These are phyloP conservation scores for Rhizopus sp. DNA, from an alignment of 371 early-diverging fungal species.

Conservation along the genomic window DNA sequence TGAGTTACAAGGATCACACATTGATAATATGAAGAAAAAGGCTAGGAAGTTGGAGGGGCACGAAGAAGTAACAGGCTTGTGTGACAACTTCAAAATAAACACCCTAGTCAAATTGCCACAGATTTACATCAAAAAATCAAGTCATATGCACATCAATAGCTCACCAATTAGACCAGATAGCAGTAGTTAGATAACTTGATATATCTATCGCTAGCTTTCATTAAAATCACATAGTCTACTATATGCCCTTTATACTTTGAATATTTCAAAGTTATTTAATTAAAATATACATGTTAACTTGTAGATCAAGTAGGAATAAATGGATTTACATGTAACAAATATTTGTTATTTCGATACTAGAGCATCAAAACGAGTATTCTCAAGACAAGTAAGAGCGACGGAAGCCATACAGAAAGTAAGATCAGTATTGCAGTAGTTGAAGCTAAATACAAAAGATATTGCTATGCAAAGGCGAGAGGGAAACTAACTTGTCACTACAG, in stretches of 20 bases:
- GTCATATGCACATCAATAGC: conserved; percentile 19
- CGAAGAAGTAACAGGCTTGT: conserved; percentile 18
- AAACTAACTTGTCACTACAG: conserved; percentile 15
- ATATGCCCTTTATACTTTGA: conserved; percentile 24
- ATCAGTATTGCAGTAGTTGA: conserved; percentile 21
- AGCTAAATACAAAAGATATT: conserved; percentile 23
- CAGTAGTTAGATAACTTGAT: conserved; percentile 22
- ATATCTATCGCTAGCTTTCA: conserved; percentile 26
- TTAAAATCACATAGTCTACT: conserved; percentile 24
- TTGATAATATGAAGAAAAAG: conserved; percentile 26
- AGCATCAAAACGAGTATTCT: conserved; percentile 23
- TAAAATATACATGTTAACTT: conserved; percentile 25
- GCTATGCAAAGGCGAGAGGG: conserved; percentile 24
- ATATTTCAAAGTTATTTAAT: conserved; percentile 24
- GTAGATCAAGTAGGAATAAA: conserved; percentile 22
- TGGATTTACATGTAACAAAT: conserved; percentile 14
- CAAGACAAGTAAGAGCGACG: conserved; percentile 26
- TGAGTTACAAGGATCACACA: conserved; percentile 22
- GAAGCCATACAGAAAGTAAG: conserved; percentile 23
- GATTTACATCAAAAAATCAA: conserved; percentile 23
- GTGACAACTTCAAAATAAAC: conserved; percentile 22
- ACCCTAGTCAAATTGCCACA: conserved; percentile 21
- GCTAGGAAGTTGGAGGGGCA: conserved; percentile 24
- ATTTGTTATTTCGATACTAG: conserved; percentile 22
- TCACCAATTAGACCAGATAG: conserved; percentile 21